Evolutionary conservation across 257 asterid species (phyloP), one percentile per base, ranked within the genome.

Genomic region (Anisodus acutangulus): DNA sequence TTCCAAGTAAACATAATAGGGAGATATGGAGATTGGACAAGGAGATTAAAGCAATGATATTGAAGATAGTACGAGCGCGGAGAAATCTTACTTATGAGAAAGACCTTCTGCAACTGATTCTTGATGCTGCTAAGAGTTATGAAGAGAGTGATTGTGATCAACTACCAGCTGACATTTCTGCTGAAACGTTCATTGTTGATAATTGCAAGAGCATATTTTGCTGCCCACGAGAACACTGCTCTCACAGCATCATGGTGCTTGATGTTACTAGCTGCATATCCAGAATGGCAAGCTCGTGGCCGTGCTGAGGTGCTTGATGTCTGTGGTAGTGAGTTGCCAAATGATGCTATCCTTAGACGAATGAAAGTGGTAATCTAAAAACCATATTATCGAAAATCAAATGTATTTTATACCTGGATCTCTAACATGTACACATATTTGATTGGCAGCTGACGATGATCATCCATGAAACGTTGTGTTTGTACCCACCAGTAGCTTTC

Each of bases 181-280:
- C 87, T 11, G 83, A 87, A 86, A 88, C 84, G 82, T 93, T 93
- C 82, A 84, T 93, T 6, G 87, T 91, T 4, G 97, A 91, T 83
- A 93, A 92, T 68, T 95, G 98, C 90, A 92, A 92, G 91, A 92
- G 86, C 78, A 88, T 95, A 71, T 93, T 89, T 95, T 45, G 97
- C 98, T 74, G 97, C 97, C 43, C 89, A 91, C 11, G 94, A 92
- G 89, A 95, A 94, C 55, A 88, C 91, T 16, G 91, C 93, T 57
- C 87, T 85, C 79, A 86, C 98, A 3, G 91, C 93, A 68, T 86
- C 98, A n/a, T 93, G 98, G 98, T 93, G 98, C 78, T 86, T 95
- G 90, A 87, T 95, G 95, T 70, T 87, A 54, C 88, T 93, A 45
- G 97, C 93, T 15, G 90, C 93, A 67, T 81, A 92, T 86, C 97